Percentiles rank a stretch among this genome's conserved stretches.
Conservation (phyloP, 176 grass and related monocot species). For the Carex littledalei region DNA sequence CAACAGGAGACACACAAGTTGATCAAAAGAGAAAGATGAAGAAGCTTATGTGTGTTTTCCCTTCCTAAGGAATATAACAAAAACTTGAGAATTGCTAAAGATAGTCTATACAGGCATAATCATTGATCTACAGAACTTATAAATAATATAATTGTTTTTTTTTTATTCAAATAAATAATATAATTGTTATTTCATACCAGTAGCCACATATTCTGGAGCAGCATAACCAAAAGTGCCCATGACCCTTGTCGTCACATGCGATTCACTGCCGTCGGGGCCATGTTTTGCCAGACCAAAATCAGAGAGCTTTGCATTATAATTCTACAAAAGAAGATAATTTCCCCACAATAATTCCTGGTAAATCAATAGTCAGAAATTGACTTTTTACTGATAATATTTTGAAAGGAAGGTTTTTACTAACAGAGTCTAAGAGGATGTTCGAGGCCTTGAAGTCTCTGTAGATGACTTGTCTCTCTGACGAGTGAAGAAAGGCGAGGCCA, state of each 20-base stretch:
- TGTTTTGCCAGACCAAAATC: conserved; percentile 91
- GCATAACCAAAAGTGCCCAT: conserved; percentile 87
- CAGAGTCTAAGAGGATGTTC: conserved; percentile 79
- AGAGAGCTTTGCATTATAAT: conserved; percentile 74
- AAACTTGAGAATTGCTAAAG: neutral
- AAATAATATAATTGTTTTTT: neutral
- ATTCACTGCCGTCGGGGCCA: conserved; percentile 59
- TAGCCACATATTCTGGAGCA: conserved; percentile 81
- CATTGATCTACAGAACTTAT: neutral
- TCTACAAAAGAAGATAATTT: conserved; percentile 26
- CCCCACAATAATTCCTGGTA: neutral
- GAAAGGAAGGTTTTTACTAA: conserved; percentile 20
- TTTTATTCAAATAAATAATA: neutral
- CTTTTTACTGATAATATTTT: neutral
- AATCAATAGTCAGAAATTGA: neutral
- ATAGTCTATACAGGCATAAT: neutral
- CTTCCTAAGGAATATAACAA: neutral
- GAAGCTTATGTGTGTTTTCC: neutral
- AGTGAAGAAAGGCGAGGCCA: conserved; percentile 84
- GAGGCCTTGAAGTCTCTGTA: conserved; percentile 94
- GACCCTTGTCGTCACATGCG: conserved; percentile 86
- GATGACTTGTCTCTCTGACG: conserved; percentile 73
- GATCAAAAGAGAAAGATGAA: neutral
- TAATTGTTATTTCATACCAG: conserved; percentile 38
- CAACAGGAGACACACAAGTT: neutral